Evolutionary conservation across 257 asterid genomes (phyloP).

Genomic region (Forsythia suspensa): DNA sequence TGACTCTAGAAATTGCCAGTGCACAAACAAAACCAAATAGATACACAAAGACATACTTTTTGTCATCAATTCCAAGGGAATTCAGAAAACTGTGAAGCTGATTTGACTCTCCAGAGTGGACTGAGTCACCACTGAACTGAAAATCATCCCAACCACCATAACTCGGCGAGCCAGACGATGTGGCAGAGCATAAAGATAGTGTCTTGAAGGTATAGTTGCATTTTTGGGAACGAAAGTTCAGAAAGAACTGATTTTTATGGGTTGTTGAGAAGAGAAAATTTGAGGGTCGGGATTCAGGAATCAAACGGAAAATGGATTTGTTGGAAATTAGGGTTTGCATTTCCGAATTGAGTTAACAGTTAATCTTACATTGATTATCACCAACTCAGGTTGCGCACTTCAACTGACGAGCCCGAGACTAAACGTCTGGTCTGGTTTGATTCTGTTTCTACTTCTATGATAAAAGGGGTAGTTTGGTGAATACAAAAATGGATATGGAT

Average conservation of each 20-base stretch:
- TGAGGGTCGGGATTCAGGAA: constrained; percentile 21
- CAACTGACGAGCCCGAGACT: background rate
- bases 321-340: constrained; percentile 57
- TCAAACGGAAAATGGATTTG: constrained; percentile 29
- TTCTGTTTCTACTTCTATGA: background rate
- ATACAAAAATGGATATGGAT: no score
- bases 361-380: background rate
- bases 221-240: constrained; percentile 31
- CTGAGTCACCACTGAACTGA: constrained; percentile 39
- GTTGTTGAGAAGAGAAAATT: constrained; percentile 22
- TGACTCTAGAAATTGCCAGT: constrained; percentile 73
- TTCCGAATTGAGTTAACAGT: constrained; percentile 10
- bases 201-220: constrained; percentile 24
- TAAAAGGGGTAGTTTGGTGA: no score
- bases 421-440: background rate
- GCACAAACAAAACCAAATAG: constrained; percentile 86
- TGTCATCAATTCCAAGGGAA: constrained; percentile 67
- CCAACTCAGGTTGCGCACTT: background rate
- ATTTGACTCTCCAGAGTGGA: constrained; percentile 56
- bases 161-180: constrained; percentile 48
- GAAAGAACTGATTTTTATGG: constrained; percentile 26
- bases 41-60: constrained; percentile 66
- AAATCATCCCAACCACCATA: constrained; percentile 81
- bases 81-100: constrained; percentile 44
- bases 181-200: constrained; percentile 31